These are phyloP conservation scores for Condylostoma magnum DNA, from an alignment of 169 alveolate genomes.

Conservation along the genomic window DNA sequence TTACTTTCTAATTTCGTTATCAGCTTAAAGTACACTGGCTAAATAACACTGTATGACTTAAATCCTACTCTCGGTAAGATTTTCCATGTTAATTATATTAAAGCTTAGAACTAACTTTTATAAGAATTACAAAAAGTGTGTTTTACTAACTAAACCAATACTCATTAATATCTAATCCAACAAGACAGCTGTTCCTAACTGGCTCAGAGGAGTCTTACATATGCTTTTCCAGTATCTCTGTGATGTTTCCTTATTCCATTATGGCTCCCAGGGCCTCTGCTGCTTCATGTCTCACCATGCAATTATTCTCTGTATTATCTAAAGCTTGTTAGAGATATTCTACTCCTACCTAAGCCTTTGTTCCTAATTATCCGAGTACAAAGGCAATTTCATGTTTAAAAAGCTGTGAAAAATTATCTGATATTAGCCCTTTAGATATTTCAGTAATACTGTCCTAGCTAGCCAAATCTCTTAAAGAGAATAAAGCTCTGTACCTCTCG, in stretches of 20 bases:
- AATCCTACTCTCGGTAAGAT: no score
- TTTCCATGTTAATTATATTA: no score
- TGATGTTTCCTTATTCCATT: not conserved
- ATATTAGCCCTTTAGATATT: conserved; percentile 65
- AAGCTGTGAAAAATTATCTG: conserved; percentile 79
- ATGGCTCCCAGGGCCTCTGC: conserved; percentile 89
- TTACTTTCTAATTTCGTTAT: no score
- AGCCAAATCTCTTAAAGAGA: conserved; percentile 59
- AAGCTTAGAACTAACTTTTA: no score
- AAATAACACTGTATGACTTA: no score
- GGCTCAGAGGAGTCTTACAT: conserved; percentile 25
- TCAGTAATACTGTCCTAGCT: conserved; percentile 51
- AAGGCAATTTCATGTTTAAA: conserved; percentile 92
- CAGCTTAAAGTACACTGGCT: no score
- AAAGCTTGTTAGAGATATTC: conserved; percentile 65
- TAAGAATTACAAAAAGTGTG: no score
- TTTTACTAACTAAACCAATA: conserved; percentile 35
- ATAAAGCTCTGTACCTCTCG: conserved; percentile 70
- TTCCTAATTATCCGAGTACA: conserved; percentile 89
- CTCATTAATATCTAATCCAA: conserved; percentile 17
- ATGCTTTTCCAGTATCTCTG: not conserved
- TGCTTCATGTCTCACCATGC: conserved; percentile 92
- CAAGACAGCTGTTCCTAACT: conserved; percentile 10
- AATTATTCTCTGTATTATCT: conserved; percentile 69
- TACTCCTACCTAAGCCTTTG: conserved; percentile 46